Conservation (phyloP, 73 alveolate genomes). For the Durusdinium trenchii region DNA sequence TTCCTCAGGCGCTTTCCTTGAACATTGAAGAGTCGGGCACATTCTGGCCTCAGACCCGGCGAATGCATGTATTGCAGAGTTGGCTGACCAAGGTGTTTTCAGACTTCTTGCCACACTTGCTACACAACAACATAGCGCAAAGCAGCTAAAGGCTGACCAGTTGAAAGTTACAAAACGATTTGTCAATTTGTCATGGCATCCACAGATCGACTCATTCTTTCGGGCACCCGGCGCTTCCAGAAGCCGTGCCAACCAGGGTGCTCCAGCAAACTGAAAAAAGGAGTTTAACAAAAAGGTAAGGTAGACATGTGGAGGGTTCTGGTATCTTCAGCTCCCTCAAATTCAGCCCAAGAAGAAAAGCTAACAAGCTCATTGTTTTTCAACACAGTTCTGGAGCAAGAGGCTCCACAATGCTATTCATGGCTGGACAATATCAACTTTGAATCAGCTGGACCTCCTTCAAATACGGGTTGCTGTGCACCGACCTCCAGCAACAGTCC, state of each 20-base stretch:
- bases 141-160: too few species aligned
- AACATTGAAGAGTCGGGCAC: slow-evolving; percentile 88
- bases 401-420: too few species aligned
- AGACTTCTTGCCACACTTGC: too few species aligned
- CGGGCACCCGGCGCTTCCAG: slow-evolving; percentile 39
- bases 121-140: too few species aligned
- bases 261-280: slow-evolving; percentile 12
- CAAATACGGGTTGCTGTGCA: slow-evolving; percentile 47
- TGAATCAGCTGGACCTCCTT: slow-evolving; percentile 11
- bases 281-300: neutral
- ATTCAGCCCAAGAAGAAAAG: neutral
- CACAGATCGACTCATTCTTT: neutral
- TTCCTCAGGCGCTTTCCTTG: slow-evolving; percentile 83
- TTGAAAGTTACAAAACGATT: neutral
- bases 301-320: neutral
- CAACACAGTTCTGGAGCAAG: too few species aligned
- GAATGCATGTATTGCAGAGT: too few species aligned
- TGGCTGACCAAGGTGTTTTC: too few species aligned
- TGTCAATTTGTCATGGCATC: neutral
- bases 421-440: too few species aligned
- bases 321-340: neutral
- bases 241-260: slow-evolving; percentile 59
- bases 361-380: too few species aligned
- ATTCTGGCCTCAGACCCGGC: slow-evolving; percentile 53
- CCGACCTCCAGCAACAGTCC: neutral